Evolutionary conservation across 495 filamentous ascomycete species (phyloP), one percentile per base, ranked within the genome.

Genomic region (Tuber magnatum): DNA sequence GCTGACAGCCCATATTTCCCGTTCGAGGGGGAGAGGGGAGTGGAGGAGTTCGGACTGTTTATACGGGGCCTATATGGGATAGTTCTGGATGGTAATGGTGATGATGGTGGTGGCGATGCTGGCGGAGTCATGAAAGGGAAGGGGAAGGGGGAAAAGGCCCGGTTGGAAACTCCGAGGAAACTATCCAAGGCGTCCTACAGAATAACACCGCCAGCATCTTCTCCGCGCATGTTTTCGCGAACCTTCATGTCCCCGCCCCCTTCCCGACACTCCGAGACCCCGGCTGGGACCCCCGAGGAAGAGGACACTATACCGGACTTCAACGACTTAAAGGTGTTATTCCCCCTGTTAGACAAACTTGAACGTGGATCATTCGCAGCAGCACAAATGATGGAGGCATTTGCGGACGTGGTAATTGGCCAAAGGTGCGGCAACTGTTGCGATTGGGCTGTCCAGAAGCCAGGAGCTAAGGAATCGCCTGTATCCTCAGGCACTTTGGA

Each of bases 361-460:
- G 70, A 77, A 68, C 44, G 70, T n/a, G 76, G 70, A 18, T 78
- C 76, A 2, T 73, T 77, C 28, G 75, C 75, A 40, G 76, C 56
- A 48, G 61, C 75, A 35, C 70, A 75, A 28, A 40, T 77, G 61
- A 73, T 78, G 75, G 70, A 78, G 10, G 75, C 74, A 5, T 78
- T 69, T 38, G 76, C 75, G 4, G 76, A 77, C 22, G 44, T 20
- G 35, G 76, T 78, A 3, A 48, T 77, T 24, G 73, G 73, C 39
- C 74, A 78, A 42, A 65, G 32, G 35, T 65, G 56, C 12, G 12
- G 14, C 14, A 35, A 35, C 14, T 18, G 28, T 35, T 65, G 14
- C 28, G 28, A 7, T 12, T 18, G 28, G 56, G 1, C 12, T 65
- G 4, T 4, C n/a, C 28, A 1, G 28, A 35, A 35, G 14, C 56